These are phyloP conservation scores for Russula brevipes DNA, from an alignment of 768 basidiomycete species.

Conservation along the genomic window DNA sequence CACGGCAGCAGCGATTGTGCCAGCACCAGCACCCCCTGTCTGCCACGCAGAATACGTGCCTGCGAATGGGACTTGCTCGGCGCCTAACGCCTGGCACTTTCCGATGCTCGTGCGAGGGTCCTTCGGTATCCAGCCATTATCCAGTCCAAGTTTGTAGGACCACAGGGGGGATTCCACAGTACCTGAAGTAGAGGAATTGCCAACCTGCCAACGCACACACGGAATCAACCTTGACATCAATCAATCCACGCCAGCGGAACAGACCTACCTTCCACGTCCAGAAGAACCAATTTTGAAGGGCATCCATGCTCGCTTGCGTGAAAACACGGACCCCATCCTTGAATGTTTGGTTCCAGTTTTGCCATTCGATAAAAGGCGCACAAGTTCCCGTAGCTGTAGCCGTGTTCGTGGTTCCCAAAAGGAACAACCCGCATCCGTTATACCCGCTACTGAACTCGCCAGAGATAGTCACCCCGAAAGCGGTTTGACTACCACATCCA, in stretches of 20 bases:
- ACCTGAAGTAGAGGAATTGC: conserved; percentile 48
- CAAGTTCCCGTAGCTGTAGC: conserved; percentile 32
- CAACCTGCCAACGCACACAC: conserved; percentile 39
- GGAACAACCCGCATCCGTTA: conserved; percentile 60
- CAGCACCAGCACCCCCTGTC: conserved; percentile 59
- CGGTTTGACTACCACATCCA: conserved; percentile 34
- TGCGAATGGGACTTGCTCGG: conserved; percentile 29
- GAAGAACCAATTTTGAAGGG: conserved; percentile 64
- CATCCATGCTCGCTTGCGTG: conserved; percentile 58
- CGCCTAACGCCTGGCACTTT: conserved; percentile 54
- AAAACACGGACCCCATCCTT: conserved; percentile 51
- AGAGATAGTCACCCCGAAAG: conserved; percentile 65
- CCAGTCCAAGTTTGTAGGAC: conserved; percentile 66
- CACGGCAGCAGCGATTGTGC: conserved; percentile 41
- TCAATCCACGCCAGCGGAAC: not conserved
- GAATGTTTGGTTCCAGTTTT: conserved; percentile 46
- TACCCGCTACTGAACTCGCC: conserved; percentile 73
- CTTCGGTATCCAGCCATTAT: conserved; percentile 71
- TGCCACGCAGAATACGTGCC: conserved; percentile 60
- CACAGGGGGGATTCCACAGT: conserved; percentile 53
- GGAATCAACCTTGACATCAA: conserved; percentile 12
- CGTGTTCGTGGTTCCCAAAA: conserved; percentile 33
- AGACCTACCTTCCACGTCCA: conserved; percentile 69
- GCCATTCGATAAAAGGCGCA: conserved; percentile 44
- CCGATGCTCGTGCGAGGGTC: conserved; percentile 69